These are phyloP conservation scores for Kokia cookei DNA, from an alignment of 441 rosid species.

Conservation along the genomic window DNA sequence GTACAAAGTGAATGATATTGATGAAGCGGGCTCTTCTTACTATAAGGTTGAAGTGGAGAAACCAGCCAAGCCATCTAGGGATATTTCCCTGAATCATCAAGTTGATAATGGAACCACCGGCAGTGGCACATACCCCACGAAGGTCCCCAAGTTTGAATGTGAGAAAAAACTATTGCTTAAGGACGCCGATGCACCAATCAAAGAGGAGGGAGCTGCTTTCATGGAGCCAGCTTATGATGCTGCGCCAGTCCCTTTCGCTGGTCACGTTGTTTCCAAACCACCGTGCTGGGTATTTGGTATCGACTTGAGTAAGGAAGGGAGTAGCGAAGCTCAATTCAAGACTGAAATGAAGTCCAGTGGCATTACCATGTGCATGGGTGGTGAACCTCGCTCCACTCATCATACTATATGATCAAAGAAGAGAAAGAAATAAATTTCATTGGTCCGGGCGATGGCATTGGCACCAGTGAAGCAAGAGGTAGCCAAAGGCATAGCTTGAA, in stretches of 20 bases:
- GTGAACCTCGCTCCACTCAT: neutral
- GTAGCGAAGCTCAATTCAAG: neutral
- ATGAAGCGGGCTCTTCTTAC: neutral
- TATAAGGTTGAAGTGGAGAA: neutral
- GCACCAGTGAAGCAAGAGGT: neutral
- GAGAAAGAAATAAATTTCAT: neutral
- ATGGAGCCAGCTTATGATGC: neutral
- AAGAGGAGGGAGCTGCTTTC: neutral
- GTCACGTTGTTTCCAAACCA: neutral
- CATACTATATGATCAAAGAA: neutral
- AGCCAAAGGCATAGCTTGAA: neutral
- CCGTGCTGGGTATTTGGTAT: neutral
- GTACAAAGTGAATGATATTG: neutral
- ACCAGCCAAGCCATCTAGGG: neutral
- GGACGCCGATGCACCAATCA: neutral
- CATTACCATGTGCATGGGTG: neutral
- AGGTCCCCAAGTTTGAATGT: neutral
- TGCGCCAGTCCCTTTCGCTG: neutral
- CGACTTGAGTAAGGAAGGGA: neutral
- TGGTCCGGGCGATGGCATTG: neutral
- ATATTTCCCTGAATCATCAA: neutral
- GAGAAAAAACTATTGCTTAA: neutral
- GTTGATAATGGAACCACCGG: neutral
- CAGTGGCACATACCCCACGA: neutral
- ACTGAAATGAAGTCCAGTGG: neutral